phyloP scores from a whole-genome alignment of 2,329 filamentous ascomycete genomes.

The Pseudopithomyces maydicus region DNA sequence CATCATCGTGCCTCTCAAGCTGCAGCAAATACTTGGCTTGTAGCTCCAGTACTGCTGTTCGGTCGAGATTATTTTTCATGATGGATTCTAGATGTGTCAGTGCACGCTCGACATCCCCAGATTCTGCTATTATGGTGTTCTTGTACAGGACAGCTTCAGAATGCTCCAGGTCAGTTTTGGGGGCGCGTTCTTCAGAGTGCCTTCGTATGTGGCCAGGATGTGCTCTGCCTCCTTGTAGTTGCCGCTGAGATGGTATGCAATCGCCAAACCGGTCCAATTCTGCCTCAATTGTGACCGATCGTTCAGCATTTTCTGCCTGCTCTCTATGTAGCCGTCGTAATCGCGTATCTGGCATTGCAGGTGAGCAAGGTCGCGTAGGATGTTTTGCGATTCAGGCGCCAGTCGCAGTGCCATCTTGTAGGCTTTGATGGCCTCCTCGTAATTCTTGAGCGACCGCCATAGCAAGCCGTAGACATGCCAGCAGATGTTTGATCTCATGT shows the following conservation, averaged over 20 bases:
- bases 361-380: slow-evolving; percentile 89
- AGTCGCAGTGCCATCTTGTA: slow-evolving; percentile 94
- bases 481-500: slow-evolving; percentile 99
- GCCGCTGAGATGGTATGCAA: slow-evolving; percentile 89
- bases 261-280: slow-evolving; percentile 97
- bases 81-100: slow-evolving; percentile 83
- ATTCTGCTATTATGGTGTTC: slow-evolving; percentile 90
- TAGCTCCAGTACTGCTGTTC: slow-evolving; percentile 82
- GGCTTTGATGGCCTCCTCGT: slow-evolving; percentile 98
- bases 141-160: slow-evolving; percentile 95
- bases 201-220: slow-evolving; percentile 88
- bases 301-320: slow-evolving; percentile 84
- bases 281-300: slow-evolving; percentile 80
- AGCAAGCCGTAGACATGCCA: slow-evolving; percentile 98
- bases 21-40: slow-evolving; percentile 83
- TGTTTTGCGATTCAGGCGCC: slow-evolving; percentile 92
- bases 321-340: slow-evolving; percentile 90
- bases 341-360: slow-evolving; percentile 97
- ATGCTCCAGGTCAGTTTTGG: slow-evolving; percentile 83
- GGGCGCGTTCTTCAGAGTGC: slow-evolving; percentile 84
- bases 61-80: slow-evolving; percentile 79
- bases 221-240: slow-evolving; percentile 86
- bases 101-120: slow-evolving; percentile 80
- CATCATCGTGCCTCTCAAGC: slow-evolving; percentile 78
- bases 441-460: slow-evolving; percentile 94